Base-by-base conservation (phyloP, 768 basidiomycete genomes). In the Tulasnella sp. region DNA sequence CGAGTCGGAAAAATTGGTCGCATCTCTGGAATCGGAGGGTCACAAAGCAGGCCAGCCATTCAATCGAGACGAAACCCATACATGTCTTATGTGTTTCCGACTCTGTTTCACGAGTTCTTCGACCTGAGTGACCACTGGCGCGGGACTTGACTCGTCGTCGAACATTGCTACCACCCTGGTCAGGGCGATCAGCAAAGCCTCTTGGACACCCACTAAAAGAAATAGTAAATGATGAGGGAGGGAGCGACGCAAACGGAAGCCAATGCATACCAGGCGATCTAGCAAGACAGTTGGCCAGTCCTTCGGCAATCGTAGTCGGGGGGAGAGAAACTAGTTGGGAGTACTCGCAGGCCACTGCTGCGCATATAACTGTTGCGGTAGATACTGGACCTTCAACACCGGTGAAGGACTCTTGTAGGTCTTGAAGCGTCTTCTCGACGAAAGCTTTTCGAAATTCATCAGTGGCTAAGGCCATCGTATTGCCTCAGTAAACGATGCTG, bases 171-270 rank as follows among this genome's bases (percentile, higher is more conserved):
- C 86, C 40, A 93, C 80, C 75, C 92, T 87, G 46, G 94, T 83
- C 90, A 95, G 92, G 3, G 90, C 87, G 42, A 94, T 82, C 40
- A 95, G 83, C 79, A 89, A 89, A 5, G 89, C 89, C 78, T 95
- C 93, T 82, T 92, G 91, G 10, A 94, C 88, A 39, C 90, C 85
- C 44, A 88, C 93, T 94, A 79, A 32, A 29, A 20, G n/a, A 42
- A 15, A 51, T 23, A 67, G 15, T 42, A 51, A 23, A 75, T 3
- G 5, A 6, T 35, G 46, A 39, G 13, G 51, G 7, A 61, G 37
- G 74, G 77, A 61, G 70, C 73, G 46, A 26, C 80, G 79, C 61
- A 57, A 82, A 81, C 72, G 32, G 18, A 74, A 73, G 32, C 0
- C 32, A 35, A 70, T 61, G 83, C 88, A 82, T 80, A 90, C 91